phyloP scores from a whole-genome alignment of 1,284 basidiomycete genomes.

The Marasmius sp. region DNA sequence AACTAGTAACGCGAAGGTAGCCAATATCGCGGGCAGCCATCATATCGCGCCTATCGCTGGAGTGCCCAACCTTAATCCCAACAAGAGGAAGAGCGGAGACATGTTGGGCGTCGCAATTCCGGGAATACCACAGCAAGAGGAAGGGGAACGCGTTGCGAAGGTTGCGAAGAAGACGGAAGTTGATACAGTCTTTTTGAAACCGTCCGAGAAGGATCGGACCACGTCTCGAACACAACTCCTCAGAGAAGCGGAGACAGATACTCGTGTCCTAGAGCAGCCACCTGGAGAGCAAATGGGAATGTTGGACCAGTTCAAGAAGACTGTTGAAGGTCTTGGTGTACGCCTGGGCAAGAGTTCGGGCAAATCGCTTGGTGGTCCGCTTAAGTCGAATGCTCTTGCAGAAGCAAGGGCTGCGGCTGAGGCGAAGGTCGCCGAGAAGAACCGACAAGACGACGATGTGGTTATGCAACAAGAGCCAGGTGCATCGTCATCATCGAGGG shows the following conservation, averaged over 20 bases:
- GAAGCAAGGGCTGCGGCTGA: constrained; percentile 72
- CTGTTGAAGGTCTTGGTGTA: constrained; percentile 65
- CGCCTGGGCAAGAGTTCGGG: constrained; percentile 57
- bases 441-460: constrained; percentile 44
- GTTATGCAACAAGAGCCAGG: constrained; percentile 17
- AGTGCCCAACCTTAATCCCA: constrained; percentile 11
- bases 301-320: constrained; percentile 65
- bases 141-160: constrained; percentile 34
- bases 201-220: constrained; percentile 4
- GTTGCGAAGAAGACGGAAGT: constrained; percentile 41
- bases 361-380: constrained; percentile 62
- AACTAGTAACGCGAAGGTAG: constrained; percentile 42
- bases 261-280: constrained; percentile 6
- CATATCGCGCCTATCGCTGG: constrained; percentile 11
- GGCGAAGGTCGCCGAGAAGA: constrained; percentile 63
- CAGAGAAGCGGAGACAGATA: background rate
- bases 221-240: constrained; percentile 7
- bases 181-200: constrained; percentile 31
- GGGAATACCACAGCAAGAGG: constrained; percentile 34
- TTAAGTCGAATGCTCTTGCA: constrained; percentile 57
- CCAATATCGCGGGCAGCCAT: constrained; percentile 18
- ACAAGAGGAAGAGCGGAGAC: constrained; percentile 71
- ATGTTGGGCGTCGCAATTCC: constrained; percentile 30
- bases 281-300: constrained; percentile 43
- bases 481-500: too few relatives aligned